A percentile compares a stretch with the other conserved stretches of the same genome.
phyloP scores from a whole-genome alignment of 768 basidiomycete genomes.

The Tricholoma sp. region DNA sequence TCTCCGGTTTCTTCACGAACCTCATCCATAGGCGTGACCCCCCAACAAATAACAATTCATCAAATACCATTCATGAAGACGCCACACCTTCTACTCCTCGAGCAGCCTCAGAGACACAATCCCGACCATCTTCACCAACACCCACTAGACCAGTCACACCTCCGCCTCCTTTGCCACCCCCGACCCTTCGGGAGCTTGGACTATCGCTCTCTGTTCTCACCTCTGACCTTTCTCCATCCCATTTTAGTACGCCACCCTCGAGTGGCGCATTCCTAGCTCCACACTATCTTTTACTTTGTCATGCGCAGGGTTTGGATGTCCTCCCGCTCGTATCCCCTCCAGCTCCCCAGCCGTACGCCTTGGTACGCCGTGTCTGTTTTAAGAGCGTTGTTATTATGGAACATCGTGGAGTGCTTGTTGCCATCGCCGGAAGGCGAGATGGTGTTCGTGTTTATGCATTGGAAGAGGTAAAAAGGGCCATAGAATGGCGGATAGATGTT shows the following conservation, averaged over 20 bases:
- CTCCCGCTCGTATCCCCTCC: constrained; percentile 76
- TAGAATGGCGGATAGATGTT: constrained; percentile 84
- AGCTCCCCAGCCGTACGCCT: constrained; percentile 69
- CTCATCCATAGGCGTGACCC: constrained; percentile 71
- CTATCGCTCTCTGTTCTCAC: constrained; percentile 67
- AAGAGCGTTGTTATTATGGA: constrained; percentile 92
- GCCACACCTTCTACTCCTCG: constrained; percentile 13
- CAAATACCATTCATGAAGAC: constrained; percentile 30
- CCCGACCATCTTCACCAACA: constrained; percentile 52
- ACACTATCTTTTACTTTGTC: constrained; percentile 79
- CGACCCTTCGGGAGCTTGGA: constrained; percentile 70
- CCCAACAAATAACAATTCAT: constrained; percentile 19
- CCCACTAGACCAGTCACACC: constrained; percentile 56
- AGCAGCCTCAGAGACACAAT: constrained; percentile 32
- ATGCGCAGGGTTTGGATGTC: constrained; percentile 82
- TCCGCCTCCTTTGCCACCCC: constrained; percentile 67
- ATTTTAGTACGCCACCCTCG: constrained; percentile 70
- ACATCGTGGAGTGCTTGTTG: constrained; percentile 84
- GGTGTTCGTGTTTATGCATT: constrained; percentile 86
- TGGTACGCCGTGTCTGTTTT: constrained; percentile 77
- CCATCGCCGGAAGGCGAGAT: constrained; percentile 81
- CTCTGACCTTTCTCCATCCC: constrained; percentile 63
- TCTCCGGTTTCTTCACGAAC: constrained; percentile 82
- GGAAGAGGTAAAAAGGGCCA: constrained; percentile 79
- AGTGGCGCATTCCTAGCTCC: constrained; percentile 79